Evolutionary conservation across 2,329 filamentous ascomycete species (phyloP).

Genomic region (Helminthosporium solani): DNA sequence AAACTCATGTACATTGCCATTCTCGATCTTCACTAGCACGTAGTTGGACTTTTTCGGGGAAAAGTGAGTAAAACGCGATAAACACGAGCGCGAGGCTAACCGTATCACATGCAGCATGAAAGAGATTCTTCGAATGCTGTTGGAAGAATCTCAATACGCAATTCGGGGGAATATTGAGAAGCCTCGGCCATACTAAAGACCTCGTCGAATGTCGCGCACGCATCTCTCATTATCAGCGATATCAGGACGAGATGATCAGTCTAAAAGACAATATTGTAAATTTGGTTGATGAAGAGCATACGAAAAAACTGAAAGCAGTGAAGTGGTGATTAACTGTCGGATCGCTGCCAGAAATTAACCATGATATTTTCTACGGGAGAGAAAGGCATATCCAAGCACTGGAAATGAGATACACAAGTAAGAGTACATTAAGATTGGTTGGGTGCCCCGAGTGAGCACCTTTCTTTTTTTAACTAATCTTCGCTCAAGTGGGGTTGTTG

Average conservation of each 20-base stretch:
- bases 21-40: slow-evolving; percentile 42
- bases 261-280: slow-evolving; percentile 15
- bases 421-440: slow-evolving; percentile 22
- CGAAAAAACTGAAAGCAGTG: slow-evolving; percentile 15
- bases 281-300: slow-evolving; percentile 10
- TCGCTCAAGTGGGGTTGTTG: neutral
- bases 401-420: slow-evolving; percentile 22
- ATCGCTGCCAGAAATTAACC: slow-evolving; percentile 13
- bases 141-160: slow-evolving; percentile 33
- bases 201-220: slow-evolving; percentile 27
- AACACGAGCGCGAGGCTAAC: neutral
- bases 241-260: slow-evolving; percentile 17
- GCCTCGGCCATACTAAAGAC: slow-evolving; percentile 25
- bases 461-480: neutral
- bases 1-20: slow-evolving; percentile 42
- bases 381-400: slow-evolving; percentile 15
- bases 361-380: slow-evolving; percentile 9
- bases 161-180: slow-evolving; percentile 30
- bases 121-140: slow-evolving; percentile 20
- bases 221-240: slow-evolving; percentile 18
- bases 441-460: slow-evolving; percentile 2
- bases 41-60: slow-evolving; percentile 31
- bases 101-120: slow-evolving; percentile 20
- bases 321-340: slow-evolving; percentile 24
- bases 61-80: slow-evolving; percentile 10